These are phyloP conservation scores for Melaleuca alternifolia DNA, from an alignment of 345 rosid species.

Conservation along the genomic window DNA sequence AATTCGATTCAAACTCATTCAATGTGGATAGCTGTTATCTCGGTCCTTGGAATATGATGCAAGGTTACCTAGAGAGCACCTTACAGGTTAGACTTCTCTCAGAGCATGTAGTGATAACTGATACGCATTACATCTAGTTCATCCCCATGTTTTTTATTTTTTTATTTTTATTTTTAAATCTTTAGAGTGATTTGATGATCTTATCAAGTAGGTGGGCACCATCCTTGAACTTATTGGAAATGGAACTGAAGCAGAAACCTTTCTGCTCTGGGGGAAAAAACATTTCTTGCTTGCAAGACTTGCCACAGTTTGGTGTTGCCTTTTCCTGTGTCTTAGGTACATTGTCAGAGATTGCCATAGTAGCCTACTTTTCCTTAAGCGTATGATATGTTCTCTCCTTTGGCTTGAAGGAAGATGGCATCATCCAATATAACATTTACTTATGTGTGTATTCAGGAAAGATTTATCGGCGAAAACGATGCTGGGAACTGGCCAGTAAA, in stretches of 20 bases:
- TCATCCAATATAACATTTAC: not conserved
- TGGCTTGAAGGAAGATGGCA: not conserved
- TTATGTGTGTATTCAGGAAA: slow-evolving; percentile 33
- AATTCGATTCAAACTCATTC: slow-evolving; percentile 22
- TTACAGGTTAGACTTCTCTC: slow-evolving; percentile 49
- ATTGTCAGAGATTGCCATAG: not conserved
- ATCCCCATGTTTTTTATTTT: not conserved
- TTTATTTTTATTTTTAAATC: not conserved
- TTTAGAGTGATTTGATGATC: not conserved
- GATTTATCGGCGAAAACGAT: slow-evolving; percentile 47
- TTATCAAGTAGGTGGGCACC: slow-evolving; percentile 48
- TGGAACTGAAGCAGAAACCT: slow-evolving; percentile 64
- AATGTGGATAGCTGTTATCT: slow-evolving; percentile 44
- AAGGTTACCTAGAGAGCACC: slow-evolving; percentile 84
- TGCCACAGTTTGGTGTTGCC: slow-evolving; percentile 52
- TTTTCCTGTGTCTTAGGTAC: slow-evolving; percentile 76
- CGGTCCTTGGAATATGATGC: slow-evolving; percentile 83
- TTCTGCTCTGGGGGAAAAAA: slow-evolving; percentile 74
- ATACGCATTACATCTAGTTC: not conserved
- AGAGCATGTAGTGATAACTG: not conserved
- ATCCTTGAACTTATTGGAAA: slow-evolving; percentile 72
- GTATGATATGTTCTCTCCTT: not conserved
- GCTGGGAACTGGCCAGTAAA: slow-evolving; percentile 53
- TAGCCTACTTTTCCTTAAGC: not conserved
- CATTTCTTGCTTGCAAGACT: slow-evolving; percentile 45